Base-by-base conservation (phyloP, 345 rosid genomes). In the Aurinia saxatilis region DNA sequence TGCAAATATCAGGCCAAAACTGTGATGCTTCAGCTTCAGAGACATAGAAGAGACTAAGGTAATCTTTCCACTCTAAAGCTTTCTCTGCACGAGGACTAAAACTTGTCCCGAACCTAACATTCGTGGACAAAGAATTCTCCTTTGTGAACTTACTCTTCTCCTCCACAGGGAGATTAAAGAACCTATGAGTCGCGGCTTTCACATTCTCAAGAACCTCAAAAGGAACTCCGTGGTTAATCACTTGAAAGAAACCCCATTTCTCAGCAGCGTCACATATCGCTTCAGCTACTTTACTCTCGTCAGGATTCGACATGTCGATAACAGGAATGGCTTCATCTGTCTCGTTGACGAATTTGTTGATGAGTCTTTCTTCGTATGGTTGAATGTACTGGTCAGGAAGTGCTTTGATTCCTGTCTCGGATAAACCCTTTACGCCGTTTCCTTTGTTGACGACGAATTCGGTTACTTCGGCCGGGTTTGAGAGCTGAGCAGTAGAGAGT, bases 61-160 rank as follows among this genome's bases (percentile, higher is more conserved):
- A 80, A 61, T 82, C 87, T 70, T 80, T 80, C 84, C 80, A 78
- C 68, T 78, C 81, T 2, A 82, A 60, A 49, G 80, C 81, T 57
- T 66, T 69, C 68, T 79, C 86, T 0, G 68, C 79, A 12, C 41
- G 53, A 60, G 83, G 77, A 44, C 70, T 66, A 13, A 79, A 76
- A 63, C 81, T 77, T 0, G 79, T 69, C 3, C 75, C 76, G 5
- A 78, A 75, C 36, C 79, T 36, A 17, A 63, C 76, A 56, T 21
- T 78, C 2, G 54, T 68, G 4, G 76, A 45, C 0, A 54, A 41
- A 11, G 82, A 77, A 23, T 48, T 33, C 50, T 72, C 80, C 23
- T 77, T 77, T 0, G 72, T 76, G 60, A 44, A 79, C 10, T 25
- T 74, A 12, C 70, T 70, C 71, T 77, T 81, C 57, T 68, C 79